Evolutionary conservation across 2,329 filamentous ascomycete genomes (phyloP), one percentile per base, ranked within the genome.

Genomic region (Hypoxylon sp.): DNA sequence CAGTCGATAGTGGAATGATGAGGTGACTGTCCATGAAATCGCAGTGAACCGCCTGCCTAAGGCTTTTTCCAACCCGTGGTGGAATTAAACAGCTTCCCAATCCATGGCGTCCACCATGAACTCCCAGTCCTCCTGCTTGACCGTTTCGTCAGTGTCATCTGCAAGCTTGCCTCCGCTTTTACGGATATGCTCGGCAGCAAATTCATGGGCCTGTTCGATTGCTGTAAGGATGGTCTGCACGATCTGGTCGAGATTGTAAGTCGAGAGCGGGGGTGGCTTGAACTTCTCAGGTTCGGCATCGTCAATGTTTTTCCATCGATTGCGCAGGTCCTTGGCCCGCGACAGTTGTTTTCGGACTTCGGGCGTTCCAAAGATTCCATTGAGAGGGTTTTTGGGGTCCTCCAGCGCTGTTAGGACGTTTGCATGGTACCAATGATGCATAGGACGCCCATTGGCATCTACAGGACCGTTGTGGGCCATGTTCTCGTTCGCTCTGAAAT

Each of bases 221-320:
- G 89, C 91, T 0, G 70, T 73, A 57, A 92, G 83, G 8, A 93
- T 84, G 6, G 81, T 80, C 4, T 80, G 78, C 1, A 93, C 80
- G 68, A 93, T 91, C 60, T 81, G 81, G 25, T 87, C 84, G 10
- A 93, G 80, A 60, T 91, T 86, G 71, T 92, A 89, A 69, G 88
- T 86, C 64, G 85, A 84, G 2, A 93, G 80, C 22, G 84, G 82
- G 13, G 79, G 76, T 22, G 75, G 77, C 50, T 50, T 58, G 14
- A 65, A 68, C 22, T 55, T 69, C 2, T 37, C 30, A 0, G 60
- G 42, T n/a, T 70, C 61, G 2, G 54, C 61, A 48, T 87, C 84
- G 40, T 89, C 88, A 0, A 87, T 89, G 60, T 90, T 87, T 79
- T 93, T 93, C 91, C 91, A 93, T 8, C 88, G 83, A 72, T 93